A percentile compares a stretch with the other conserved stretches of the same genome.
Evolutionary conservation across 306 rosid genomes (phyloP).

Genomic region (Aeschynomene evenia): DNA sequence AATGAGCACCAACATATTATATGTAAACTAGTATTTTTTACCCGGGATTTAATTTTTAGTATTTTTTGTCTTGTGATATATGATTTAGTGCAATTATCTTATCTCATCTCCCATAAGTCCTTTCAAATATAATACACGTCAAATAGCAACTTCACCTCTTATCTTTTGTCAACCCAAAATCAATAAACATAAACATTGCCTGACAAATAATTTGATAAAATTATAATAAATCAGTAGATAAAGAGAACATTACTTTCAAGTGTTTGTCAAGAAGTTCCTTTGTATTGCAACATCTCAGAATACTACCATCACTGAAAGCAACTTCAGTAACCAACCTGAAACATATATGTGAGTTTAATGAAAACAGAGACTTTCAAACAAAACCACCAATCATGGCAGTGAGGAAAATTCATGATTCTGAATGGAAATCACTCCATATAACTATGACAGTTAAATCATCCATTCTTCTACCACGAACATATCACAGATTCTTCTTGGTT

Average conservation of each 20-base stretch:
- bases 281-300: slow-evolving; percentile 84
- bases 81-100: too few relatives aligned
- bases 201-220: slow-evolving; percentile 33
- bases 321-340: slow-evolving; percentile 93
- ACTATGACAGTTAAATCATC: neutral
- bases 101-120: too few relatives aligned
- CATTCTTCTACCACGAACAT: too few relatives aligned
- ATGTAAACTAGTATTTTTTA: too few relatives aligned
- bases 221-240: neutral
- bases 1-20: too few relatives aligned
- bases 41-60: too few relatives aligned
- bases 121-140: slow-evolving; percentile 60
- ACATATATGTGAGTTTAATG: slow-evolving; percentile 20
- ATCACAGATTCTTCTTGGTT: too few relatives aligned
- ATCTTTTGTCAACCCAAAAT: slow-evolving; percentile 93
- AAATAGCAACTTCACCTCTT: slow-evolving; percentile 85
- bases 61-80: too few relatives aligned
- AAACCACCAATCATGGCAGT: slow-evolving; percentile 8
- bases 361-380: too few relatives aligned
- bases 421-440: neutral
- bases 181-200: slow-evolving; percentile 99
- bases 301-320: slow-evolving; percentile 76
- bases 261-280: slow-evolving; percentile 81
- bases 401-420: slow-evolving; percentile 14
- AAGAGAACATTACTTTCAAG: slow-evolving; percentile 39